phyloP scores from a whole-genome alignment of 2,329 filamentous ascomycete genomes.

The Graphiopsis chlorocephala region DNA sequence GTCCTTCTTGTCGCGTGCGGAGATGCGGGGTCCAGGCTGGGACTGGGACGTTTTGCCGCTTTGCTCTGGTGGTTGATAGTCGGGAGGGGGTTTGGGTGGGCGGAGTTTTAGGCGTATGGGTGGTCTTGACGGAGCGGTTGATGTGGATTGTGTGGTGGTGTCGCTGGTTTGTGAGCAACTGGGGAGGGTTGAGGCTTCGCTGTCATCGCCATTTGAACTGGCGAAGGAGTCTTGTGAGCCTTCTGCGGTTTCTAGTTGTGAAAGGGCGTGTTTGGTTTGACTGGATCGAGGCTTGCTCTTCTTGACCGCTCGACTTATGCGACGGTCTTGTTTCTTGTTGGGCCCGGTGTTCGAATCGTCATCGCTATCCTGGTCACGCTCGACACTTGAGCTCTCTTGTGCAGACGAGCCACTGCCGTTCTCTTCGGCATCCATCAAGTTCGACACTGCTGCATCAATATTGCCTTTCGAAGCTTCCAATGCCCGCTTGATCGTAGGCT shows the following conservation, averaged over 20 bases:
- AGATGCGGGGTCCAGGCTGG: conserved; percentile 35
- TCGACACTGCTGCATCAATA: conserved; percentile 53
- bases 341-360: conserved; percentile 48
- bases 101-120: conserved; percentile 35
- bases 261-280: conserved; percentile 31
- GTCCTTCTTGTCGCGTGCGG: conserved; percentile 38
- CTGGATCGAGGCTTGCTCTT: conserved; percentile 28
- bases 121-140: conserved; percentile 11
- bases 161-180: conserved; percentile 25
- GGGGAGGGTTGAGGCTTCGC: conserved; percentile 31
- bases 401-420: conserved; percentile 41
- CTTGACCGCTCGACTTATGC: conserved; percentile 45
- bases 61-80: background rate
- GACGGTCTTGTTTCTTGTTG: conserved; percentile 52
- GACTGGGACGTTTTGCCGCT: conserved; percentile 29
- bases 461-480: conserved; percentile 54
- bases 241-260: conserved; percentile 28
- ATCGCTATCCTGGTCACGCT: conserved; percentile 52
- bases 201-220: conserved; percentile 28
- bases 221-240: conserved; percentile 37
- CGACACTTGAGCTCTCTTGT: conserved; percentile 48
- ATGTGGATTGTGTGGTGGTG: conserved; percentile 3
- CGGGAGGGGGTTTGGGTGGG: conserved; percentile 31
- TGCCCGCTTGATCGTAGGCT: conserved; percentile 50
- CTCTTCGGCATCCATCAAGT: conserved; percentile 50